phyloP scores from a whole-genome alignment of 1,284 basidiomycete genomes.

The Ceraceosorus guamensis region DNA sequence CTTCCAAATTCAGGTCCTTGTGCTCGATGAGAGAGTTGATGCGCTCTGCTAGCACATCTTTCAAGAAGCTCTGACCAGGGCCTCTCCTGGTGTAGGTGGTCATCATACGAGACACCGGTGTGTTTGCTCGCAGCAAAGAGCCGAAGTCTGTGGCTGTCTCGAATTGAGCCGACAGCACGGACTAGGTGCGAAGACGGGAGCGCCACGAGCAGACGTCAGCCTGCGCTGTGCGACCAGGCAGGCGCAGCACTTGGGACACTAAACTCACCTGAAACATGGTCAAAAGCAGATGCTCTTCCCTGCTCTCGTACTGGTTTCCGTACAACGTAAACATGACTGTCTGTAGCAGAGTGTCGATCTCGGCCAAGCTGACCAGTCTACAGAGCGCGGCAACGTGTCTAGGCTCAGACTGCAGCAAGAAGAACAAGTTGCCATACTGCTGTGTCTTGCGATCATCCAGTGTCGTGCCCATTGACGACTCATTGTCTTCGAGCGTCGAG shows the following conservation, averaged over 20 bases:
- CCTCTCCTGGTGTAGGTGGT: conserved; percentile 97
- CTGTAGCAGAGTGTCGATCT: conserved; percentile 96
- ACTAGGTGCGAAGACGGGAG: conserved; percentile 53
- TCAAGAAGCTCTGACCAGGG: conserved; percentile 94
- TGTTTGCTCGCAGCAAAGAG: conserved; percentile 91
- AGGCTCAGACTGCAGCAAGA: conserved; percentile 93
- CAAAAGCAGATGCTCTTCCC: conserved; percentile 93
- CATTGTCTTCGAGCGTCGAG: conserved; percentile 72
- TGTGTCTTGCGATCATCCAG: conserved; percentile 86
- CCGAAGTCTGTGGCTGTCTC: conserved; percentile 97
- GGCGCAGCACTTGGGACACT: not conserved
- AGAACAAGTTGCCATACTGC: conserved; percentile 97
- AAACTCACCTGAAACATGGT: conserved; percentile 78
- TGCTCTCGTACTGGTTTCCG: conserved; percentile 97
- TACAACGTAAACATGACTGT: conserved; percentile 99
- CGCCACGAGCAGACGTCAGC: not conserved
- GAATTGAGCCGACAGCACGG: conserved; percentile 94
- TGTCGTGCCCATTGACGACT: conserved; percentile 52
- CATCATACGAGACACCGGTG: conserved; percentile 99
- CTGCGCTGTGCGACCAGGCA: not conserved
- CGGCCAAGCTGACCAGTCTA: conserved; percentile 87
- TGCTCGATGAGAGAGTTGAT: conserved; percentile 98
- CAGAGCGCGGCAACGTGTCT: conserved; percentile 92
- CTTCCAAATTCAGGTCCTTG: conserved; percentile 95
- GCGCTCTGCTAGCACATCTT: conserved; percentile 87